A percentile compares a stretch with the other conserved stretches of the same genome.
Evolutionary conservation across 805 yeast genomes (phyloP).

Genomic region (Tanozyma kutaoensis): DNA sequence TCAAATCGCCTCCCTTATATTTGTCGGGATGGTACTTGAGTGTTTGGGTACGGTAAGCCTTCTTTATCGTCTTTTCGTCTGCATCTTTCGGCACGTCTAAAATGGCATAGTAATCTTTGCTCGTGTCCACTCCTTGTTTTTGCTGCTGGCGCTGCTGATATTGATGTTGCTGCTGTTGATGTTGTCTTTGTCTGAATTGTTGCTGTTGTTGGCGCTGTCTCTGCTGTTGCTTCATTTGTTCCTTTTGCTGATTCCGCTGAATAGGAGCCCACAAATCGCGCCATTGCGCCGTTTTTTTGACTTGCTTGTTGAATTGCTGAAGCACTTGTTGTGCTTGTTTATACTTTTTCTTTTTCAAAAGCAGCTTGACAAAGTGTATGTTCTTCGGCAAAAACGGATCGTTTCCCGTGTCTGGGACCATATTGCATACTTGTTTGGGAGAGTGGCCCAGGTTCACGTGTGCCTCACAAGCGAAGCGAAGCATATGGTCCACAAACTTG

Average conservation of each 20-base stretch:
- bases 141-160: conserved; percentile 12
- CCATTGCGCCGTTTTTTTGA: conserved; percentile 26
- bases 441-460: conserved; percentile 13
- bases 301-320: conserved; percentile 17
- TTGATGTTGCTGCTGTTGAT: conserved; percentile 26
- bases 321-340: conserved; percentile 26
- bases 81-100: conserved; percentile 60
- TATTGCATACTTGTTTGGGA: conserved; percentile 13
- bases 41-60: conserved; percentile 68
- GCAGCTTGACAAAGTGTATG: conserved; percentile 19
- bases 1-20: conserved; percentile 50
- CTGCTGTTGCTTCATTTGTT: conserved; percentile 20
- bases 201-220: conserved; percentile 26
- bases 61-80: conserved; percentile 56
- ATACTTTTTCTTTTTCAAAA: conserved; percentile 18
- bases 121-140: conserved; percentile 18
- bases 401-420: conserved; percentile 4
- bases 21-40: conserved; percentile 90
- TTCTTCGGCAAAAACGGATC: conserved; percentile 26
- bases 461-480: conserved; percentile 28
- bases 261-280: conserved; percentile 18
- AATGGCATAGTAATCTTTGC: conserved; percentile 69
- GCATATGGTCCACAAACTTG: conserved; percentile 16
- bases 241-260: conserved; percentile 12
- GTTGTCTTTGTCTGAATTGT: conserved; percentile 27